These are phyloP conservation scores for Salix viminalis DNA, from an alignment of 345 rosid species.

Conservation along the genomic window DNA sequence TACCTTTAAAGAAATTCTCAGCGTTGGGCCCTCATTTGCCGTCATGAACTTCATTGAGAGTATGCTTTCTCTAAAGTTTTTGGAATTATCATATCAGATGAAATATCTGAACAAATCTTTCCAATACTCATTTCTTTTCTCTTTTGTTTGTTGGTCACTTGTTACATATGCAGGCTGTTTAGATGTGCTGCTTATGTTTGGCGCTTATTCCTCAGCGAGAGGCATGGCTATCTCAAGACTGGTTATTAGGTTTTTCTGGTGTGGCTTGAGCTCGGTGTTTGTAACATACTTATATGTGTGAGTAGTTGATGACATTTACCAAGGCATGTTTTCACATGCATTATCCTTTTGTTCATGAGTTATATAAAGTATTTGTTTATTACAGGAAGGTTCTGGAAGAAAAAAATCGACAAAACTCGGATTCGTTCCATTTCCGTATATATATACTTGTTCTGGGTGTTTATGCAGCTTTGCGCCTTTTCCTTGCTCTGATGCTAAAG, in stretches of 20 bases:
- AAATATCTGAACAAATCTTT: not conserved
- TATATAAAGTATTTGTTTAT: not conserved
- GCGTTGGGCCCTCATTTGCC: constrained; percentile 81
- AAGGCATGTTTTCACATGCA: not conserved
- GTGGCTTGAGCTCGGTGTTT: constrained; percentile 62
- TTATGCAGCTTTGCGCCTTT: constrained; percentile 73
- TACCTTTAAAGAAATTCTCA: constrained; percentile 73
- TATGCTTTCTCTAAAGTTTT: constrained; percentile 29
- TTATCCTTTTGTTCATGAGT: not conserved
- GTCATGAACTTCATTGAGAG: constrained; percentile 86
- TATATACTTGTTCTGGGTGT: constrained; percentile 81
- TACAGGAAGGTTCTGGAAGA: constrained; percentile 81
- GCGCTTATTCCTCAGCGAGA: constrained; percentile 84
- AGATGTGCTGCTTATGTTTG: constrained; percentile 88
- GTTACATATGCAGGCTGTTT: constrained; percentile 53
- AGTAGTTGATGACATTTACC: constrained; percentile 19
- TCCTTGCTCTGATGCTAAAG: constrained; percentile 63
- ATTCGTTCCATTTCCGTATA: constrained; percentile 76
- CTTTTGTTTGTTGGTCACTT: constrained; percentile 12
- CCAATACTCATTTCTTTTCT: not conserved
- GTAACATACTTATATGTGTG: constrained; percentile 76
- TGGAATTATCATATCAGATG: constrained; percentile 9
- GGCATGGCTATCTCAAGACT: constrained; percentile 98
- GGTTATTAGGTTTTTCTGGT: constrained; percentile 83
- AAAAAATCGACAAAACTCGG: constrained; percentile 44